phyloP scores from a whole-genome alignment of 176 grass and related monocot species.

The Hyparrhenia diplandra region DNA sequence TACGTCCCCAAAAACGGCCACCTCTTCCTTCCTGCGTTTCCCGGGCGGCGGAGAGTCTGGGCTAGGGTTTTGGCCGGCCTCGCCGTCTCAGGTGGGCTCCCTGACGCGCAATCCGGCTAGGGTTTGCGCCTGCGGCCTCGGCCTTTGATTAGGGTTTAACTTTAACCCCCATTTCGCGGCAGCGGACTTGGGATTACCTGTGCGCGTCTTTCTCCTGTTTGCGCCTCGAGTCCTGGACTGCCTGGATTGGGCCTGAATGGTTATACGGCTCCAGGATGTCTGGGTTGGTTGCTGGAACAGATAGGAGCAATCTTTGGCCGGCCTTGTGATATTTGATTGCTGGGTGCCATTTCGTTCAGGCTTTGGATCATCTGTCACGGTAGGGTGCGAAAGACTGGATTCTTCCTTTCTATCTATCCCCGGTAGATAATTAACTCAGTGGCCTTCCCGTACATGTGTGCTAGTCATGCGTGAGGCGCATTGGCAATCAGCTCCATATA shows the following conservation, averaged over 20 bases:
- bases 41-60: background rate
- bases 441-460: background rate
- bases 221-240: too few species aligned
- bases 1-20: background rate
- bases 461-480: too few species aligned
- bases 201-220: background rate
- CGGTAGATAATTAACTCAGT: background rate
- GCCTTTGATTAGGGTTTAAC: slow-evolving; percentile 21
- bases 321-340: background rate
- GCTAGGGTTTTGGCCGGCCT: slow-evolving; percentile 34
- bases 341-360: too few species aligned
- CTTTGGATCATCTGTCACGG: background rate
- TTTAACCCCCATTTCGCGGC: slow-evolving; percentile 12
- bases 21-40: background rate
- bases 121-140: background rate
- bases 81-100: background rate
- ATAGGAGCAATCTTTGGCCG: background rate
- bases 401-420: background rate
- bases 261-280: background rate
- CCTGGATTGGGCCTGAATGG: background rate
- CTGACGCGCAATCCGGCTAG: background rate
- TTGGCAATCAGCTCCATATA: background rate
- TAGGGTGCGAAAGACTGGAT: background rate
- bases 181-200: background rate
- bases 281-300: background rate